Conservation (phyloP, 371 early-diverging fungal species). For the Mortierella sp. region DNA sequence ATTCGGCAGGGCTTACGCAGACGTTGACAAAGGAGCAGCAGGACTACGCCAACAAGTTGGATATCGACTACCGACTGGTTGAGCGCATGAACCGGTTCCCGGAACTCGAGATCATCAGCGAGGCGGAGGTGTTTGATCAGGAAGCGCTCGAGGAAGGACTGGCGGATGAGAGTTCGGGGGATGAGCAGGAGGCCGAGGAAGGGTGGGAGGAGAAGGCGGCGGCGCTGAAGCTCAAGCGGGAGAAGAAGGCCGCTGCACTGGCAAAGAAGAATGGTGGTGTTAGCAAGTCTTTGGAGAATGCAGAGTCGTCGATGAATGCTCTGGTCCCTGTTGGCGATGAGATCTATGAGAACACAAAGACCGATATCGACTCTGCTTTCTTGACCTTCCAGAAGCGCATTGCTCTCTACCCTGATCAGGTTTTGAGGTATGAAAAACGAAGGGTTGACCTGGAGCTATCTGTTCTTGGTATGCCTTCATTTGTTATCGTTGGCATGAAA, state of each 20-base stretch:
- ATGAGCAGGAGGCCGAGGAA: constrained; percentile 57
- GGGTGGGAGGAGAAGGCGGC: constrained; percentile 55
- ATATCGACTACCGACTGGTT: constrained; percentile 39
- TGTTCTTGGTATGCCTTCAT: not conserved
- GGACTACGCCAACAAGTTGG: constrained; percentile 60
- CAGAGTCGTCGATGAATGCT: constrained; percentile 56
- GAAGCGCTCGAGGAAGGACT: constrained; percentile 56
- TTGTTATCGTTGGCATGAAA: not conserved
- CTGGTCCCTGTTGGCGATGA: constrained; percentile 77
- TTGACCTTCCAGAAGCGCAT: constrained; percentile 91
- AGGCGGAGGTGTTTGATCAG: constrained; percentile 58
- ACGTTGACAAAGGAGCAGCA: constrained; percentile 61
- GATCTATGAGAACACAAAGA: constrained; percentile 80
- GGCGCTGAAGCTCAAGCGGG: constrained; percentile 36
- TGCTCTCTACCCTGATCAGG: constrained; percentile 86
- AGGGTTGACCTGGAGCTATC: not conserved
- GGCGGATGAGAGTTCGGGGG: constrained; percentile 48
- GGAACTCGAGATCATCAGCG: constrained; percentile 53
- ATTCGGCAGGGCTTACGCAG: constrained; percentile 20
- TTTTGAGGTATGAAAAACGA: constrained; percentile 73
- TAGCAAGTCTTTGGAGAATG: constrained; percentile 35
- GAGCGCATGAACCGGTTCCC: constrained; percentile 54
- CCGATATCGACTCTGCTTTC: constrained; percentile 93
- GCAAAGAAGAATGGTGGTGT: constrained; percentile 37
- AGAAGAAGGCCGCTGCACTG: constrained; percentile 29